Percentiles rank a stretch among this genome's conserved stretches.
phyloP scores from a whole-genome alignment of 192 early-diverging fungal species.

The Coemansia sp. region DNA sequence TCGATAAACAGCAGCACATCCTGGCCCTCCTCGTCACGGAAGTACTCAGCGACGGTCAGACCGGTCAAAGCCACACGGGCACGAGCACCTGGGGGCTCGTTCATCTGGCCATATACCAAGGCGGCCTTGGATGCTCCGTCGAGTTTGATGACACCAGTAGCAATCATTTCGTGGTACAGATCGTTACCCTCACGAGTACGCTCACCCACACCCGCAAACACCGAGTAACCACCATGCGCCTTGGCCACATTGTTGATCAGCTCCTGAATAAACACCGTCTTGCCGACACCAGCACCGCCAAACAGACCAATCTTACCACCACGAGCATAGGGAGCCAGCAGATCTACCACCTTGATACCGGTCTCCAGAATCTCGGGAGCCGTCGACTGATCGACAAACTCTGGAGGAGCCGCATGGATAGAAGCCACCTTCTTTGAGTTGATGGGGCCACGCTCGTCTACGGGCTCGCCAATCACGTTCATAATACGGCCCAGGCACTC shows the following conservation, averaged over 20 bases:
- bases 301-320: constrained; percentile 99
- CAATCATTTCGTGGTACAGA: constrained; percentile 98
- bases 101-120: constrained; percentile 98
- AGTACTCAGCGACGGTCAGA: constrained; percentile 98
- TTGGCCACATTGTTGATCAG: constrained; percentile 99
- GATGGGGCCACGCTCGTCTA: constrained; percentile 97
- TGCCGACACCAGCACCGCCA: constrained; percentile 99
- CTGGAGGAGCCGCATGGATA: constrained; percentile 91
- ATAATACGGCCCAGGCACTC: constrained; percentile 97
- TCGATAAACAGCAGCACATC: constrained; percentile 99
- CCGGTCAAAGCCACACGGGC: constrained; percentile 97
- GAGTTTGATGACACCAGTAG: constrained; percentile 94
- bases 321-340: constrained; percentile 94
- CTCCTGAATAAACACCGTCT: constrained; percentile 99
- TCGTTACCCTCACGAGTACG: constrained; percentile 99
- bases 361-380: constrained; percentile 93
- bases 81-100: constrained; percentile 98
- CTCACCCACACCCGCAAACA: constrained; percentile 98
- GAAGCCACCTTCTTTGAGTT: constrained; percentile 79
- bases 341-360: constrained; percentile 98
- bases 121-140: constrained; percentile 92
- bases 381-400: constrained; percentile 94
- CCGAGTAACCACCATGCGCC: constrained; percentile 97
- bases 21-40: constrained; percentile 99
- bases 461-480: constrained; percentile 98